Percentiles rank a stretch among this genome's conserved stretches.
Evolutionary conservation across 495 filamentous ascomycete species (phyloP).

Genomic region (Pseudevernia furfuracea): DNA sequence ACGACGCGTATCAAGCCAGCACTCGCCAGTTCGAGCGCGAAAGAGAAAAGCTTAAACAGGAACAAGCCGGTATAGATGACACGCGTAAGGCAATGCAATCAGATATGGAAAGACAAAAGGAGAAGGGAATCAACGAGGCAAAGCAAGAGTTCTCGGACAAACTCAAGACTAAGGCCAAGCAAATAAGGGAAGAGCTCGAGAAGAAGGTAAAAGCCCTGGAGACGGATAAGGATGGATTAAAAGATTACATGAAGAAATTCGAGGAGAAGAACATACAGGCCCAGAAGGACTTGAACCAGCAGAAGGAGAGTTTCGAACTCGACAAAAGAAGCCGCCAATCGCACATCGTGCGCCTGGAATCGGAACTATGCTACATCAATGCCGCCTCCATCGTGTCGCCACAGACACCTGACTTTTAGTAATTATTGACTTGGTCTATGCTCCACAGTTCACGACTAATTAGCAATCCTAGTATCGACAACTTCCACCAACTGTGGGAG

Average conservation of each 20-base stretch:
- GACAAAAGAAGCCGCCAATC: constrained; percentile 13
- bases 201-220: constrained; percentile 10
- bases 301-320: constrained; percentile 9
- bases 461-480: background rate
- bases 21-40: background rate
- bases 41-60: constrained; percentile 4
- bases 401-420: constrained; percentile 10
- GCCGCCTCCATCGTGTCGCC: background rate
- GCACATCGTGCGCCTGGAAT: constrained; percentile 6
- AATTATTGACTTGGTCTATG: constrained; percentile 3
- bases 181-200: constrained; percentile 5
- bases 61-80: constrained; percentile 5
- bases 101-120: constrained; percentile 9
- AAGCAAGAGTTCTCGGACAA: constrained; percentile 6
- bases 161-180: constrained; percentile 2
- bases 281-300: background rate
- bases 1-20: background rate
- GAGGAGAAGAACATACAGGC: constrained; percentile 6
- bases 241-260: background rate
- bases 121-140: background rate
- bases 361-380: constrained; percentile 6
- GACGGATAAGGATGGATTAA: background rate
- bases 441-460: background rate
- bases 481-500: constrained; percentile 10
- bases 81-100: background rate